Evolutionary conservation across 2,329 filamentous ascomycete genomes (phyloP).

Genomic region (Cladosporium cucumerinum): DNA sequence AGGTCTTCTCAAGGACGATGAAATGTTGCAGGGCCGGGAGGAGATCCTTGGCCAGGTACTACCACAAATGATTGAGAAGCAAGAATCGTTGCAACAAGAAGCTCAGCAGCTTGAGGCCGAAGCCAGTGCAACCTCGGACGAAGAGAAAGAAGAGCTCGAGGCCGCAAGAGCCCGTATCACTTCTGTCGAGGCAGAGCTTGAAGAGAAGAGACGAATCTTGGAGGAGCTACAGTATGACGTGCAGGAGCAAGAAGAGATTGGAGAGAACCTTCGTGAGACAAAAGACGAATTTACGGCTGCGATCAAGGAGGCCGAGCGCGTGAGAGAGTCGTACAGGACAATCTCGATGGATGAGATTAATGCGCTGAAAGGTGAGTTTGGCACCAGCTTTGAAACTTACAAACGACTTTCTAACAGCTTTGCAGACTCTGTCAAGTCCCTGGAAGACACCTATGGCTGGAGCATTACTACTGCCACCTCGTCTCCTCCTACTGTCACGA

Average conservation of each 20-base stretch:
- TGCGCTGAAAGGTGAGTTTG: conserved; percentile 65
- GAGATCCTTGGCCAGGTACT: conserved; percentile 64
- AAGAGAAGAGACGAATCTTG: conserved; percentile 65
- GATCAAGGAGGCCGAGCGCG: conserved; percentile 76
- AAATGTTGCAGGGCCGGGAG: conserved; percentile 64
- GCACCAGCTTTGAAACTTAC: not conserved
- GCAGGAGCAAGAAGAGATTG: conserved; percentile 61
- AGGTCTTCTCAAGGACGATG: conserved; percentile 73
- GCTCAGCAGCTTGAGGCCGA: conserved; percentile 62
- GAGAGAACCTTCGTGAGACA: conserved; percentile 60
- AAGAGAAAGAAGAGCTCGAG: conserved; percentile 75
- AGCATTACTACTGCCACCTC: conserved; percentile 60
- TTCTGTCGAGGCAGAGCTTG: conserved; percentile 64
- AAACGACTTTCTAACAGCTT: conserved; percentile 36
- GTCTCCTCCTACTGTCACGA: conserved; percentile 61
- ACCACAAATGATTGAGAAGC: conserved; percentile 60
- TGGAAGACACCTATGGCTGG: conserved; percentile 70
- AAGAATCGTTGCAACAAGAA: conserved; percentile 61
- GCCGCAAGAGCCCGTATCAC: conserved; percentile 67
- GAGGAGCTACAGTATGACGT: conserved; percentile 64
- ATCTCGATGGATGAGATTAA: conserved; percentile 82
- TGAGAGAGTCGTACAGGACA: conserved; percentile 83
- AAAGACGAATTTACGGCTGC: conserved; percentile 69
- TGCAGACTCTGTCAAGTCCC: conserved; percentile 59
- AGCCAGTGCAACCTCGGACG: conserved; percentile 72